Conservation (phyloP, 2,329 filamentous ascomycete species). For the Cercospora berteroae region DNA sequence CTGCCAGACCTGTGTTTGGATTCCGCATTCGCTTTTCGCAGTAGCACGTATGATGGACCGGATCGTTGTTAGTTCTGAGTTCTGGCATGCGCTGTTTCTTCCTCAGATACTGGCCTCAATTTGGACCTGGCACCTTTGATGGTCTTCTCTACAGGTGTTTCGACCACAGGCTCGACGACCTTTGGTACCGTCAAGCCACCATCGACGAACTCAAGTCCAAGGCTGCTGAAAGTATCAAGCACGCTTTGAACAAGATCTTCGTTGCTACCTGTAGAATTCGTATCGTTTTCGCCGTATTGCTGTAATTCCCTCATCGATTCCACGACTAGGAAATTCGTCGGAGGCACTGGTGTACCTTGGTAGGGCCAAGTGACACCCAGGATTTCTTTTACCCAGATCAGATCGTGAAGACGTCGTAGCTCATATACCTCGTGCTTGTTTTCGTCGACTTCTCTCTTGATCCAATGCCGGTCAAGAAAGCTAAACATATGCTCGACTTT, state of each 20-base stretch:
- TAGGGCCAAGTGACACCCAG: neutral
- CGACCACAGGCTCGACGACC: neutral
- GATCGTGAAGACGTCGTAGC: neutral
- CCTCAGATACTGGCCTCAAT: neutral
- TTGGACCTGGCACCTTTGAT: neutral
- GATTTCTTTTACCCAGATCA: neutral
- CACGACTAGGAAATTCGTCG: neutral
- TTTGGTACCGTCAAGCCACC: neutral
- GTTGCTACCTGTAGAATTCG: neutral
- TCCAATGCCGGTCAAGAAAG: conserved; percentile 1
- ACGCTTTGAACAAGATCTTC: neutral
- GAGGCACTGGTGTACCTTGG: neutral
- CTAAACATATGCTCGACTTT: neutral
- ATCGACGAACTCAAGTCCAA: neutral
- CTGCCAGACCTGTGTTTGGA: neutral
- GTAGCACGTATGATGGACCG: neutral
- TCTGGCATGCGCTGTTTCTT: neutral
- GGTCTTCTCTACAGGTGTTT: neutral
- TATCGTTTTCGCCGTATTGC: neutral
- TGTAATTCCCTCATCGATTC: neutral
- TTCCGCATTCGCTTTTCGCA: neutral
- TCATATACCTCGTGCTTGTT: neutral
- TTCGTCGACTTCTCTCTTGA: neutral
- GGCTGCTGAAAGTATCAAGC: neutral
- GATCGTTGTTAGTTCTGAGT: neutral